Evolutionary conservation across 2,329 filamentous ascomycete genomes (phyloP), one percentile per base, ranked within the genome.

Genomic region (Stachybotrys chartarum): DNA sequence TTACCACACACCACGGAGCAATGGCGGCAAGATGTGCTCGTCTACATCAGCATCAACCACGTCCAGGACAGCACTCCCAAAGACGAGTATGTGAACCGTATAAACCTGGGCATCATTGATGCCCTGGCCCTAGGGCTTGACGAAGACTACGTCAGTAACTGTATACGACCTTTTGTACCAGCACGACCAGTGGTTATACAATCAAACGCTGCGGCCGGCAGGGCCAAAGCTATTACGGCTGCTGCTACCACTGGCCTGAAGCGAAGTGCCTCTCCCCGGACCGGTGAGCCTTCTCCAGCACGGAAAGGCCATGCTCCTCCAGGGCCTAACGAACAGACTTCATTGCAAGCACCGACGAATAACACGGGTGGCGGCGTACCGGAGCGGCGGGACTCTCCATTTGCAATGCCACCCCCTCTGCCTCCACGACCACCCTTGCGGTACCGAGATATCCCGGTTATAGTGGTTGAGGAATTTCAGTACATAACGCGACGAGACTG

Each of bases 41-140:
- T 75, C 17, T 76, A 76, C 54, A 60, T 75, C 55, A 75, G 70
- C 56, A 58, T 63, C 30, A 60, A 63, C 50, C 65, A 68, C 39
- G 62, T 66, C 42, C 53, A 60, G n/a, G 68, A 72, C 53, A 71
- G 71, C 45, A 53, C 57, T 7, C 72, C 73, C 18, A 68, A 66
- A 55, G 66, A 70, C 16, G 74, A 76, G 55, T 76, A 76, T 50
- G 59, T 75, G 42, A 62, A 66, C 48, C 70, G 73, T 39, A 72
- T 76, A 59, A 73, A 74, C 55, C 54, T 63, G 14, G 73, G 70
- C 6, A 56, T 75, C 48, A 59, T 54, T 12, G 72, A 76, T 53
- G 72, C 73, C 10, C 58, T 60, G 48, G 62, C 60, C 3, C 61
- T 75, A 12, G 72, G 73, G 32, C 59, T 73, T 54, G 62, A 66